Conservation (phyloP, 441 rosid genomes). For the Populus hybrid region DNA sequence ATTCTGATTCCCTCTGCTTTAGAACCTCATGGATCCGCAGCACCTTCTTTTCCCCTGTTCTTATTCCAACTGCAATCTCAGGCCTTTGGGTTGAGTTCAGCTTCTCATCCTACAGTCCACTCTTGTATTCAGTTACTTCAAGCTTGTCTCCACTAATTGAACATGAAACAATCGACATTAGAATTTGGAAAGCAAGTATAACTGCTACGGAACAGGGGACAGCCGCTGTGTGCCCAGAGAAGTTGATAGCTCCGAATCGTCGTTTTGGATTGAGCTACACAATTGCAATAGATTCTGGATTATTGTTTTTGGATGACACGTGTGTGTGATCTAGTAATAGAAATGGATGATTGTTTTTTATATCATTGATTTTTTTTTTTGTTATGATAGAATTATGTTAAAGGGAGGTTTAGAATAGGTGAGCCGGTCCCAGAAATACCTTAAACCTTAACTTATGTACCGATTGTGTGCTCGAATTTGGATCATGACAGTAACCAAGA, state of each 20-base stretch:
- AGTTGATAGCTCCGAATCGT: not conserved
- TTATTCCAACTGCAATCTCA: conserved; percentile 62
- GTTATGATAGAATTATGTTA: too few relatives aligned
- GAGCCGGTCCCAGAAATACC: too few relatives aligned
- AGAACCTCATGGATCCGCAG: conserved; percentile 63
- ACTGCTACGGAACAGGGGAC: not conserved
- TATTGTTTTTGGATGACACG: too few relatives aligned
- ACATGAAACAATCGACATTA: not conserved
- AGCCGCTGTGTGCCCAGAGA: not conserved
- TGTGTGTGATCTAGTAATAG: too few relatives aligned
- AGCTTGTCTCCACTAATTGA: not conserved
- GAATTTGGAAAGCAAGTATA: not conserved
- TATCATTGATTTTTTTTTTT: too few relatives aligned
- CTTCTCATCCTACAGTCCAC: conserved; percentile 66
- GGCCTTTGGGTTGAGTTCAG: conserved; percentile 38
- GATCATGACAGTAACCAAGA: too few relatives aligned
- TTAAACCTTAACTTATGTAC: too few relatives aligned
- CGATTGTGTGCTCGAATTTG: too few relatives aligned
- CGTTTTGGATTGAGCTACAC: too few relatives aligned
- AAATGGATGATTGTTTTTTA: too few relatives aligned
- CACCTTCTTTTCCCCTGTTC: conserved; percentile 82
- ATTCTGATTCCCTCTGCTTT: conserved; percentile 59
- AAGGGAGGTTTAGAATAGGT: too few relatives aligned
- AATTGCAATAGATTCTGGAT: too few relatives aligned
- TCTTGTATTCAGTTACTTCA: not conserved